Percentiles rank a stretch among this genome's conserved stretches.
phyloP scores from a whole-genome alignment of 139 green algal genomes.

The Dunaliella primolecta region DNA sequence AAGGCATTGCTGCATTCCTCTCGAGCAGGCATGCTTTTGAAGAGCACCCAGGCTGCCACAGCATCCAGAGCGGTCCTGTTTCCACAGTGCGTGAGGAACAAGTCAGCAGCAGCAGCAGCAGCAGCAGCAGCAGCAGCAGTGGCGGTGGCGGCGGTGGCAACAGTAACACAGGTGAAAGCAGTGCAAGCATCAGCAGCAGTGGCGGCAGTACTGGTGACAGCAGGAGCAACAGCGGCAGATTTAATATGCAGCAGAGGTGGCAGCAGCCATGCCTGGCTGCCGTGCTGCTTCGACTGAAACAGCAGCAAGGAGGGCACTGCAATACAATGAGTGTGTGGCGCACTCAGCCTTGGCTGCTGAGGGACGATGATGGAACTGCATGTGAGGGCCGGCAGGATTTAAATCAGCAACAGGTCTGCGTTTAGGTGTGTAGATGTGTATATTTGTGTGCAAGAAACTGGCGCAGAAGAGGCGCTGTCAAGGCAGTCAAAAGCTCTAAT shows the following conservation, averaged over 20 bases:
- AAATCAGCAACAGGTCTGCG: too few species aligned
- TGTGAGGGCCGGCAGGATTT: too few species aligned
- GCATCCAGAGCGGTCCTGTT: not conserved
- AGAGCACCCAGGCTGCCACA: not conserved
- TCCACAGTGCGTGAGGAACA: not conserved
- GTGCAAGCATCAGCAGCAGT: conserved; percentile 7
- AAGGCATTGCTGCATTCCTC: not conserved
- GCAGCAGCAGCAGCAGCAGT: conserved; percentile 12
- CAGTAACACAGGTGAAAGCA: not conserved
- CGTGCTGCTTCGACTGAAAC: not conserved
- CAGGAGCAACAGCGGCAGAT: not conserved
- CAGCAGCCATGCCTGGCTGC: not conserved
- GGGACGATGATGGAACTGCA: too few species aligned
- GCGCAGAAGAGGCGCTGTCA: too few species aligned
- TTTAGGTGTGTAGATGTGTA: too few species aligned
- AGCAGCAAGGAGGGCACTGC: not conserved
- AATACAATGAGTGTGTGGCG: not conserved
- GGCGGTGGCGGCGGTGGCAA: conserved; percentile 6
- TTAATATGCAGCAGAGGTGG: not conserved
- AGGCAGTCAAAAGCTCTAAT: too few species aligned
- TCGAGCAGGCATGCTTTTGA: not conserved
- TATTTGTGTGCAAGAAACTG: too few species aligned
- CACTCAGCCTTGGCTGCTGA: not conserved
- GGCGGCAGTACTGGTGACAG: not conserved
- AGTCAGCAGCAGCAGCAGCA: conserved; percentile 10